Evolutionary conservation across 805 yeast genomes (phyloP), one percentile per base, ranked within the genome.

Genomic region (Kodamaea laetipori): DNA sequence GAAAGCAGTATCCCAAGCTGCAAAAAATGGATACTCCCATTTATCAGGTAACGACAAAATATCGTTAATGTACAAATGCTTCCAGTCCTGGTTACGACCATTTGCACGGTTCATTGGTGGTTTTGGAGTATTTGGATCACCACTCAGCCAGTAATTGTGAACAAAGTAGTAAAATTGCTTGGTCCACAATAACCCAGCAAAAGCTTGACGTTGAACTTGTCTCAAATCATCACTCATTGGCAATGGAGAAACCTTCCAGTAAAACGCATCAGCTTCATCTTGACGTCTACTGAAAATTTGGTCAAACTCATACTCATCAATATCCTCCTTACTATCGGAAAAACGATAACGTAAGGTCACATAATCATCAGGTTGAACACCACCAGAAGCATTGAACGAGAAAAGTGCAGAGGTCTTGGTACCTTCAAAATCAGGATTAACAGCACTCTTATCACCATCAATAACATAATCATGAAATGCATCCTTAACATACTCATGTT

Each of bases 1-100:
- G 80, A 90, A 90, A 0, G 96, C 95, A 4, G 95, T 84, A 64
- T 90, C 97, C 97, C 97, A 90, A 3, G 96, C 92, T 11, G 97
- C 96, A 63, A 90, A 90, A 62, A 90, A 90, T 9, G 96, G 96
- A 64, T 90, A 90, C 65, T 90, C 97, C 88, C 96, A 90, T 61
- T 89, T 90, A 61, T 90, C 97, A 2, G 97, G 97, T 73, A 90
- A 76, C 1, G 95, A 86, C 54, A 90, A 72, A 37, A 90, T 77
- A 63, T 90, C 96, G 59, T 88, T 92, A 56, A 86, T 84, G 66
- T 88, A 88, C 62, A 90, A 70, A 63, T 90, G 95, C 55, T 79
- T 80, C 97, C 97, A 90, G 44, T 86, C 90, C 56, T 78, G 76
- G 66, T 90, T 90, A 63, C 97, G 76, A n/a, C 92, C 87, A 57